Evolutionary conservation across 2,329 filamentous ascomycete genomes (phyloP), one percentile per base, ranked within the genome.

Genomic region (Sarocladiaceae sp.): DNA sequence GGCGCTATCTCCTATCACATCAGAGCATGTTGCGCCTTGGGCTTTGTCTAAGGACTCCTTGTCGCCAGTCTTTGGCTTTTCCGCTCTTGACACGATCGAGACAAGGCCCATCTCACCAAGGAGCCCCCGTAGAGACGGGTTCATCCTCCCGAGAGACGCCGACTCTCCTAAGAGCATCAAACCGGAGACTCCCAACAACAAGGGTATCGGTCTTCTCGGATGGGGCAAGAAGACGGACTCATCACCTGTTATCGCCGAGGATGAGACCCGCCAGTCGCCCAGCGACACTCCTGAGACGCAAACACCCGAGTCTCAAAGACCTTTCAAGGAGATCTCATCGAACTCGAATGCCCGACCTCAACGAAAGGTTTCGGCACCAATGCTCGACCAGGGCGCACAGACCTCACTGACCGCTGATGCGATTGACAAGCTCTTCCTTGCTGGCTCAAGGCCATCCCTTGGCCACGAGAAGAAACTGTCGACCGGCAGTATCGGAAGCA

Each of bases 361-460:
- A 6, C 74, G 71, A 53, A 78, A 73, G 60, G 60, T 57, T 20
- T 50, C 64, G 20, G 56, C 71, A 36, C 66, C 71, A 52, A 86
- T 78, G 55, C 72, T 76, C 18, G 90, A 96, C 60, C 86, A 87
- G 58, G 82, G 85, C 51, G 87, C 88, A 13, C 93, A 97, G 70
- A 97, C 92, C 22, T 78, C 86, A 35, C 75, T 97, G 26, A 95
- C 90, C n/a, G 82, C 88, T 0, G 82, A 87, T 48, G 84, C 87
- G 52, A 90, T 96, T 57, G 91, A 96, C 59, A 79, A 83, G 52
- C 77, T 96, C 62, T 70, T 95, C 52, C 78, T 79, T 58, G 75
- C 77, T 18, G 57, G 59, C 36, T 36, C 50, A 49, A 55, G 49
- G 23, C 59, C 54, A 11, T 51, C 54, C 25, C 55, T 57, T n/a